Base-by-base conservation (phyloP, 352 stramenopile genomes). In the Phytophthora cactorum region DNA sequence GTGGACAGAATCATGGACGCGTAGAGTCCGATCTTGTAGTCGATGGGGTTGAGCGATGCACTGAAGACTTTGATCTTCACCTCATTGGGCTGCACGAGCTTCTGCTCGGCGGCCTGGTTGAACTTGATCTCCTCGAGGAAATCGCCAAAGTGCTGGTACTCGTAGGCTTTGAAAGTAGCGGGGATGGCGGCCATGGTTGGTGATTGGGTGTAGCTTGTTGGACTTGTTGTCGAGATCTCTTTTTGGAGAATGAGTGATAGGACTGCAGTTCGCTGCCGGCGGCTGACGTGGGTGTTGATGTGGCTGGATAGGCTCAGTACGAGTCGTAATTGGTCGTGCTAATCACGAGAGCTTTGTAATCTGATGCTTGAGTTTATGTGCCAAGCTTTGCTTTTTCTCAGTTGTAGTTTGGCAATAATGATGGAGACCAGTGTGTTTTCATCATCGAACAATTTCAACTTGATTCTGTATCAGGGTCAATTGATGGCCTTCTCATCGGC, bases 11-110 rank as follows among this genome's bases (percentile, higher is more conserved):
- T 43, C 36, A 43, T 43, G 36, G 36, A 43, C 36, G 36, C 36
- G 36, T 43, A 43, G 36, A 43, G 36, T 43, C 36, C 36, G 7
- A 43, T 43, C 52, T 78, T 78, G 44, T 68, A 76, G 63, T 81
- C 73, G 3, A 68, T 28, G 6, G 73, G 73, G 60, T 80, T 80
- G 31, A 77, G 14, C n/a, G 65, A 63, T 4, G 70, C 66, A 39
- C 61, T 73, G 38, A 64, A 29, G 5, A 71, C 32, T 45, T 74
- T 74, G 49, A 77, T 55, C 14, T 58, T 45, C 7, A 77, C n/a
- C 12, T 77, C 45, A 17, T 56, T 34, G 36, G 61, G 7, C 44
- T 52, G 14, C 2, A 77, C 31, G 10, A 50, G 59, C 38, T 60
- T 66, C 43, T 60, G 63, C 1, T 27, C 27, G 10, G 56, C 57